Conservation (phyloP, 2,329 filamentous ascomycete species). For the Sphaerulina vaccinii region DNA sequence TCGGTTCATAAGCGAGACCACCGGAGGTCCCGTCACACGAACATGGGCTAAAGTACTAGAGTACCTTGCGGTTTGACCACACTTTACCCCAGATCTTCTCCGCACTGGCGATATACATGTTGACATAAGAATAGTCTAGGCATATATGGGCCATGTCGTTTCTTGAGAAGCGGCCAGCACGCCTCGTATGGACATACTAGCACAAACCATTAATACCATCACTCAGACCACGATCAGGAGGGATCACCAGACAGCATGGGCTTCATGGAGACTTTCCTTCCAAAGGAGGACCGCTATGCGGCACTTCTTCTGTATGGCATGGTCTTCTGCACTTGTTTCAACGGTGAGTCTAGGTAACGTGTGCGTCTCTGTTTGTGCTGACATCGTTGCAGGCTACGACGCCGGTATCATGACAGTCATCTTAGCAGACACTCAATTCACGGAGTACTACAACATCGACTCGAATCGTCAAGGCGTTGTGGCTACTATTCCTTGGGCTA, state of each 20-base stretch:
- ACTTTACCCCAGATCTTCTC: constrained; percentile 8
- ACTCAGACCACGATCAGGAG: too few species aligned
- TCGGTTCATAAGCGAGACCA: too few species aligned
- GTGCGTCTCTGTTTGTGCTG: not conserved
- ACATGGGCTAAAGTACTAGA: too few species aligned
- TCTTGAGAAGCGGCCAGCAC: not conserved
- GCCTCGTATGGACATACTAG: too few species aligned
- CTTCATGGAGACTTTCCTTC: constrained; percentile 39
- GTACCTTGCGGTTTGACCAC: not conserved
- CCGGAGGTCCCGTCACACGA: too few species aligned
- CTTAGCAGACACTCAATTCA: constrained; percentile 45
- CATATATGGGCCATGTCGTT: constrained; percentile 1
- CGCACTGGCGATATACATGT: constrained; percentile 3
- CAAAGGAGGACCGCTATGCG: constrained; percentile 42
- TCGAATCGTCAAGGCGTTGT: constrained; percentile 40
- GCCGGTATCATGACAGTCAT: constrained; percentile 48
- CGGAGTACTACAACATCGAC: constrained; percentile 42
- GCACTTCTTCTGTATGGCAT: constrained; percentile 42
- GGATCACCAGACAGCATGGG: constrained; percentile 32
- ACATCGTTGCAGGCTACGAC: constrained; percentile 35
- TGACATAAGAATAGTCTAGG: not conserved
- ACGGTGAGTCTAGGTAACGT: constrained; percentile 32
- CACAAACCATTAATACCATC: too few species aligned
- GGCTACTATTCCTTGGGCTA: constrained; percentile 45
- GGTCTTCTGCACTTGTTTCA: constrained; percentile 44